Evolutionary conservation across 2,329 filamentous ascomycete genomes (phyloP).

Genomic region (Neodidymelliopsis sp.): DNA sequence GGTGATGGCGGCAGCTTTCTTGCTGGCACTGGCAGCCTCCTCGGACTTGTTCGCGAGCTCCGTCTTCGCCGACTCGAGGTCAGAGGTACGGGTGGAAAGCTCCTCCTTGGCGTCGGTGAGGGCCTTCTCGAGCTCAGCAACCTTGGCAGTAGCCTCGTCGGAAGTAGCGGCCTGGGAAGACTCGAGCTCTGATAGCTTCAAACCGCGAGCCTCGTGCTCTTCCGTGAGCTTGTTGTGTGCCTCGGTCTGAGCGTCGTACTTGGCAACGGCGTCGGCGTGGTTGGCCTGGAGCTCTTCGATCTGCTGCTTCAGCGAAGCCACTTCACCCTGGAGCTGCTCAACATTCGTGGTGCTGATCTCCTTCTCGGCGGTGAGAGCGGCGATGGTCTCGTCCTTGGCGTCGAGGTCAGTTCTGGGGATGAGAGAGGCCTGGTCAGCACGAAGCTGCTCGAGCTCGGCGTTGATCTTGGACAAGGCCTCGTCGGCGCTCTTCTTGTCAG

Average conservation of each 20-base stretch:
- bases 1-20: conserved; percentile 27
- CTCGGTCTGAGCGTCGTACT: conserved; percentile 25
- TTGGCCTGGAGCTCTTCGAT: conserved; percentile 29
- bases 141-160: conserved; percentile 29
- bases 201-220: conserved; percentile 27
- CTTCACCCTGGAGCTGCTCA: conserved; percentile 32
- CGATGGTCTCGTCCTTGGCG: conserved; percentile 34
- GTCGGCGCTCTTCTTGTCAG: conserved; percentile 24
- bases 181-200: conserved; percentile 28
- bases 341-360: conserved; percentile 31
- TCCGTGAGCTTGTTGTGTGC: conserved; percentile 31
- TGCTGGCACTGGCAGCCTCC: conserved; percentile 26
- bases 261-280: conserved; percentile 25
- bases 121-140: conserved; percentile 26
- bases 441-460: conserved; percentile 24
- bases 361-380: conserved; percentile 34
- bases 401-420: conserved; percentile 39
- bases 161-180: conserved; percentile 22
- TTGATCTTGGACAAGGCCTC: conserved; percentile 28
- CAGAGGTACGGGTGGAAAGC: conserved; percentile 34
- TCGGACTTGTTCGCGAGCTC: conserved; percentile 20
- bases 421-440: conserved; percentile 21
- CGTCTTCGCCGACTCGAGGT: conserved; percentile 34
- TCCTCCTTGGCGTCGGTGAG: conserved; percentile 26
- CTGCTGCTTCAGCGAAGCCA: conserved; percentile 34